Conservation (phyloP, 2,329 filamentous ascomycete genomes). For the Aureobasidium sp. region DNA sequence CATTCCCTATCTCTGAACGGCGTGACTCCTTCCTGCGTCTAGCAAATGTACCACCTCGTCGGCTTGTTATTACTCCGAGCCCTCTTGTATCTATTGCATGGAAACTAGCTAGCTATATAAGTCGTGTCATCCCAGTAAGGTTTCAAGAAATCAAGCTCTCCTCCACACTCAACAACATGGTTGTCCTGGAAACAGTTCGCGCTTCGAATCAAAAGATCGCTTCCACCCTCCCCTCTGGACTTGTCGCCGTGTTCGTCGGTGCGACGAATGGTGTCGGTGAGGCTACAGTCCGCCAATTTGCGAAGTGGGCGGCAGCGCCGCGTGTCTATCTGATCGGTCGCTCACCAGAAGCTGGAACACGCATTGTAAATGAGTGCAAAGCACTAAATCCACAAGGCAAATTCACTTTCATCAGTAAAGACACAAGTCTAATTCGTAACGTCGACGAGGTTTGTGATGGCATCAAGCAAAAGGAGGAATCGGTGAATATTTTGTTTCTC, state of each 20-base stretch:
- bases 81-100: not conserved
- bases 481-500: conserved; percentile 45
- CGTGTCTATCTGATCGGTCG: conserved; percentile 42
- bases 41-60: too few species aligned
- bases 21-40: too few species aligned
- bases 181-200: conserved; percentile 23
- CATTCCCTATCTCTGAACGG: too few species aligned
- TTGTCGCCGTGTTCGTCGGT: conserved; percentile 44
- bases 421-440: conserved; percentile 38
- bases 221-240: conserved; percentile 26
- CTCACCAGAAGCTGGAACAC: conserved; percentile 27
- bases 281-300: conserved; percentile 37
- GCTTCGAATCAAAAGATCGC: conserved; percentile 28
- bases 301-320: conserved; percentile 31
- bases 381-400: conserved; percentile 36
- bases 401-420: conserved; percentile 38
- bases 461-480: conserved; percentile 38
- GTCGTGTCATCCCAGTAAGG: not conserved
- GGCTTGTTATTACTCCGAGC: not conserved
- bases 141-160: not conserved
- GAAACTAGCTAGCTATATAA: not conserved
- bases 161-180: conserved; percentile 22
- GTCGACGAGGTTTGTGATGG: conserved; percentile 42
- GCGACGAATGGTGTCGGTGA: conserved; percentile 45
- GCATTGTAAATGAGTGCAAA: conserved; percentile 35